Conservation (phyloP, 768 basidiomycete genomes). For the Mycena epipterygia region DNA sequence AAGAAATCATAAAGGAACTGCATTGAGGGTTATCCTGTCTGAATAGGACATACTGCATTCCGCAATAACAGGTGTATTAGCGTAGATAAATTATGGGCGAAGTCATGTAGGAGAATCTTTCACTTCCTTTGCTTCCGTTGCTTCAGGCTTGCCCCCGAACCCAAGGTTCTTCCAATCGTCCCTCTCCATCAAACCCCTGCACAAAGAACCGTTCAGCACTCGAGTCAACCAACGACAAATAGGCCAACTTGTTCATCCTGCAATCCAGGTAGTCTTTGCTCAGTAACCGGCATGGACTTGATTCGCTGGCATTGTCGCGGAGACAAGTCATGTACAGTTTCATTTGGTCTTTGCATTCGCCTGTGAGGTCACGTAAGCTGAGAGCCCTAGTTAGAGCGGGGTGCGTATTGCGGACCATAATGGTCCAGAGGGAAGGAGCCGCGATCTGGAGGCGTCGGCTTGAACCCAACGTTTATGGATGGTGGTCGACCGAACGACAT, state of each 20-base stretch:
- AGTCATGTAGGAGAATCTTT: constrained; percentile 37
- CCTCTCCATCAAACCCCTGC: constrained; percentile 88
- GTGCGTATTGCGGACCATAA: constrained; percentile 71
- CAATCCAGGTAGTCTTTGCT: constrained; percentile 89
- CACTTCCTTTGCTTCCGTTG: too few relatives aligned
- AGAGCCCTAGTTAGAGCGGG: neutral
- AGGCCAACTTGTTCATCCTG: constrained; percentile 80
- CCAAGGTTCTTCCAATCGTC: constrained; percentile 93
- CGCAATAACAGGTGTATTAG: too few relatives aligned
- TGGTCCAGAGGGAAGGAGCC: constrained; percentile 82
- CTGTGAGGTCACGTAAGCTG: constrained; percentile 52
- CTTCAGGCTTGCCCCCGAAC: constrained; percentile 70
- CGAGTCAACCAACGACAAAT: too few relatives aligned
- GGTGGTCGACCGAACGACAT: neutral
- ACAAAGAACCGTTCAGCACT: constrained; percentile 13
- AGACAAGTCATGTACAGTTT: constrained; percentile 81
- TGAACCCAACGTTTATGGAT: neutral
- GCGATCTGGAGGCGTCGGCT: neutral
- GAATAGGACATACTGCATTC: too few relatives aligned
- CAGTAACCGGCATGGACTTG: constrained; percentile 84
- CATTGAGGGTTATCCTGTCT: too few relatives aligned
- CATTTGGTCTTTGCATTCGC: constrained; percentile 92
- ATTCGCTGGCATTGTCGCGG: constrained; percentile 76
- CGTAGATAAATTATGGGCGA: too few relatives aligned
- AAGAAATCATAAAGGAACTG: too few relatives aligned